A percentile compares a stretch with the other conserved stretches of the same genome.
These are phyloP conservation scores for Yarrowia bubula DNA, from an alignment of 805 yeast species.

Conservation along the genomic window DNA sequence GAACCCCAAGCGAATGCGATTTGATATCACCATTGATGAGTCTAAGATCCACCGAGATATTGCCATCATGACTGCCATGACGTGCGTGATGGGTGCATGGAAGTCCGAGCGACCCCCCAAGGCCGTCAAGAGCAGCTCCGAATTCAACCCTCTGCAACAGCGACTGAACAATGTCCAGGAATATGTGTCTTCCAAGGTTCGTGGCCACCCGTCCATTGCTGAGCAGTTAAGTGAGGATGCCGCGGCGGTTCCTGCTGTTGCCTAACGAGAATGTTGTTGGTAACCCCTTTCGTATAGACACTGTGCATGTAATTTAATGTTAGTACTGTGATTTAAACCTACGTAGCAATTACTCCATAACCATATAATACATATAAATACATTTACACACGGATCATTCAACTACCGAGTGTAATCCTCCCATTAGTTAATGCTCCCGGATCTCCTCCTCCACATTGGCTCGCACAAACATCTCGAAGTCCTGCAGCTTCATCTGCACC, in stretches of 20 bases:
- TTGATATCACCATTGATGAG: conserved; percentile 16
- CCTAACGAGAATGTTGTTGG: not conserved
- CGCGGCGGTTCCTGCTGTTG: not conserved
- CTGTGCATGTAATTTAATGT: not conserved
- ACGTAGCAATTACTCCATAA: not conserved
- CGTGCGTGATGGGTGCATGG: conserved; percentile 21
- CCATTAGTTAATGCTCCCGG: not conserved
- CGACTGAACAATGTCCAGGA: conserved; percentile 16
- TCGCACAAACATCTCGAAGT: conserved; percentile 17
- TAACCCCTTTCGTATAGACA: not conserved
- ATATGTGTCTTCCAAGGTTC: conserved; percentile 24
- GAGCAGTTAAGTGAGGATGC: not conserved
- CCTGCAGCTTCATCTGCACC: conserved; percentile 10
- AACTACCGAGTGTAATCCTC: not conserved
- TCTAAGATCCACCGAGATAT: conserved; percentile 18
- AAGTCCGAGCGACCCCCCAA: conserved; percentile 1
- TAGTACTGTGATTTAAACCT: not conserved
- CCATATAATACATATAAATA: conserved; percentile 22
- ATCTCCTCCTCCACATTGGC: conserved; percentile 16
- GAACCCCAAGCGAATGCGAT: conserved; percentile 18
- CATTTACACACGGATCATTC: not conserved
- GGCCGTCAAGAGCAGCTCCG: conserved; percentile 6
- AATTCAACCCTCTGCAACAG: conserved; percentile 13
- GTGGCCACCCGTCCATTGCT: conserved; percentile 11
- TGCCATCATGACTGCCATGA: conserved; percentile 20